phyloP scores from a whole-genome alignment of 257 asterid species.

The Solanum boliviense region DNA sequence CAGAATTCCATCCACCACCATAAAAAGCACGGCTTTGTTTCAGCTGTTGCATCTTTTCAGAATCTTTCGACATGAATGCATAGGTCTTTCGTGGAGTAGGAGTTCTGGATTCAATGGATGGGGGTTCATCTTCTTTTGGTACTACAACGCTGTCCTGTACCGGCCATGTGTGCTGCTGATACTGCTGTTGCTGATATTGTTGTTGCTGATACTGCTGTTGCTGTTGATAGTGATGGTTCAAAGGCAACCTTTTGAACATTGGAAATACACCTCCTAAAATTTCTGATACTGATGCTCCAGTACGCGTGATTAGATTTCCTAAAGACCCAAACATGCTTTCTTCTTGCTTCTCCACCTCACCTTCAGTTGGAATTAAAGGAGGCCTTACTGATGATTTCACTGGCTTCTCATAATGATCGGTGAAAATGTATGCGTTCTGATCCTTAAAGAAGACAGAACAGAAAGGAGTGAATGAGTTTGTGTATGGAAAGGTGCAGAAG shows the following conservation, averaged over 20 bases:
- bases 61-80: conserved; percentile 81
- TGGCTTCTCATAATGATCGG: conserved; percentile 37
- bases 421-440: conserved; percentile 21
- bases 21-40: conserved; percentile 65
- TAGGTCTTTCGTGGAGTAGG: conserved; percentile 90
- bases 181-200: conserved; percentile 22
- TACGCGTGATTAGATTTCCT: conserved; percentile 40
- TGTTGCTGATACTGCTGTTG: conserved; percentile 9
- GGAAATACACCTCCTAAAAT: conserved; percentile 65
- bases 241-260: conserved; percentile 33
- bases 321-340: conserved; percentile 58
- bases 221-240: conserved; percentile 21
- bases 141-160: conserved; percentile 78
- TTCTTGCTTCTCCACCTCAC: conserved; percentile 71
- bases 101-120: conserved; percentile 55
- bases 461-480: background rate
- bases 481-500: background rate
- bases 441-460: conserved; percentile 24
- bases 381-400: conserved; percentile 41
- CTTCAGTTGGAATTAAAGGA: conserved; percentile 63
- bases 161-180: conserved; percentile 52
- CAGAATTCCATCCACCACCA: conserved; percentile 64
- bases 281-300: conserved; percentile 57
- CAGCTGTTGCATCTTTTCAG: conserved; percentile 86
- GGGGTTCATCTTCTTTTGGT: conserved; percentile 73